Base-by-base conservation (phyloP, 345 rosid genomes). In the Arabidopsis arenosa region DNA sequence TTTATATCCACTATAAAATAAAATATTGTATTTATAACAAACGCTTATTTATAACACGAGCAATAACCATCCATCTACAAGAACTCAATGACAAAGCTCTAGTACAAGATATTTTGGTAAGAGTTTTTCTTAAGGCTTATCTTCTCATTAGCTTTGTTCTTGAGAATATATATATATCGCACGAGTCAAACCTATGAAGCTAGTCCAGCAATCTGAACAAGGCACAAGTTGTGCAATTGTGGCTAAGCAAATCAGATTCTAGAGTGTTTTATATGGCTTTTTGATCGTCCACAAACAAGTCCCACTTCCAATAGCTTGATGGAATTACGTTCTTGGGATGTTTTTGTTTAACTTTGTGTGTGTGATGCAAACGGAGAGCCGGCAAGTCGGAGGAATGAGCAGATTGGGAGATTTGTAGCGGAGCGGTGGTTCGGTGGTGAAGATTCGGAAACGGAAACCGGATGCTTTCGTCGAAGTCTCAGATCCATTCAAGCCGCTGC, bases 31-130 rank as follows among this genome's bases (percentile, higher is more conserved):
- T 18, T 18, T 18, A 18, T 18, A 18, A 18, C 1, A 18, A 18
- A 18, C 21, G 21, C 21, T 18, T 18, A 18, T 18, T 18, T 18
- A 18, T 18, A 18, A 18, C 21, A 47, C 73, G 4, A 77, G 84
- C 26, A 67, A 80, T 62, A 75, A 62, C 60, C 70, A 49, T 68
- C 76, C 57, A 40, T 75, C 69, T 41, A 88, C 73, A 67, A 82
- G 65, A 72, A 73, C 75, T 68, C 44, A 45, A 35, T 78, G 82
- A 55, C 75, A 77, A 68, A 82, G 83, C 70, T 72, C 71, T 5
- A 82, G 79, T 62, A 23, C 83, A 56, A 83, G 70, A 55, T 59
- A 80, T 5, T n/a, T n/a, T 75, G 83, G 84, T 80, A 80, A 54
- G 41, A 66, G 17, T 5, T 51, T 40, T 26, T 43, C 41, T 41